These are phyloP conservation scores for Penicillium sp. DNA, from an alignment of 2,329 filamentous ascomycete species.

Conservation along the genomic window DNA sequence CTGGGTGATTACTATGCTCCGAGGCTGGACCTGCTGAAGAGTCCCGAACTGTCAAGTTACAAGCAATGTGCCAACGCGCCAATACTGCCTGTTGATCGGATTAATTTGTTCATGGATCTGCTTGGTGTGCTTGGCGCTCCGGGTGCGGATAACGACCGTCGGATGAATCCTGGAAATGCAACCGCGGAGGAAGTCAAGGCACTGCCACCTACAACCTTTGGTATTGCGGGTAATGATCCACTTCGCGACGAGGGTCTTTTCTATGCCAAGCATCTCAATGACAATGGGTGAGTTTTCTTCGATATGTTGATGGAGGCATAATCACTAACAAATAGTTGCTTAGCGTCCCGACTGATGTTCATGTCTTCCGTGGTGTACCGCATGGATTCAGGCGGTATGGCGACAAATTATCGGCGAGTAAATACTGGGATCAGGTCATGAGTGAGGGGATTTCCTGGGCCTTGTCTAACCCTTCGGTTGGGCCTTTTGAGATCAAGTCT, in stretches of 20 bases:
- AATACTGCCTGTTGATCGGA: slow-evolving; percentile 42
- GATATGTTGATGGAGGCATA: neutral
- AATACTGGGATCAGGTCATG: slow-evolving; percentile 31
- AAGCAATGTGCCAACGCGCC: slow-evolving; percentile 49
- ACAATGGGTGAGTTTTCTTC: slow-evolving; percentile 39
- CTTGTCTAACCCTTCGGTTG: slow-evolving; percentile 18
- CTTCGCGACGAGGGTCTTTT: slow-evolving; percentile 50
- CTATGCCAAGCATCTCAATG: slow-evolving; percentile 43
- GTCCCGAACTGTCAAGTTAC: slow-evolving; percentile 44
- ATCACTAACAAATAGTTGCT: neutral
- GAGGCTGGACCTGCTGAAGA: slow-evolving; percentile 36
- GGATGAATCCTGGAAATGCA: slow-evolving; percentile 41
- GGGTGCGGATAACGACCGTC: slow-evolving; percentile 28
- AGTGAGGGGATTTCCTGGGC: slow-evolving; percentile 30
- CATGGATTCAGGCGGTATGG: slow-evolving; percentile 46
- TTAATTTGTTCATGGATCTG: slow-evolving; percentile 32
- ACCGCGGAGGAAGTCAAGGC: slow-evolving; percentile 33
- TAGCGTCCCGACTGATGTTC: slow-evolving; percentile 48
- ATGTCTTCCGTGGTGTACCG: slow-evolving; percentile 51
- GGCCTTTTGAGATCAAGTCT: slow-evolving; percentile 21
- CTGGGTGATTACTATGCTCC: slow-evolving; percentile 32
- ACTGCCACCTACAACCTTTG: slow-evolving; percentile 45
- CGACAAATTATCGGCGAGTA: slow-evolving; percentile 21
- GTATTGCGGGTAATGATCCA: slow-evolving; percentile 47
- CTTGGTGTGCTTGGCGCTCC: slow-evolving; percentile 24